Evolutionary conservation across 2,329 filamentous ascomycete species (phyloP), one percentile per base, ranked within the genome.

Genomic region (Talaromyces sp.): DNA sequence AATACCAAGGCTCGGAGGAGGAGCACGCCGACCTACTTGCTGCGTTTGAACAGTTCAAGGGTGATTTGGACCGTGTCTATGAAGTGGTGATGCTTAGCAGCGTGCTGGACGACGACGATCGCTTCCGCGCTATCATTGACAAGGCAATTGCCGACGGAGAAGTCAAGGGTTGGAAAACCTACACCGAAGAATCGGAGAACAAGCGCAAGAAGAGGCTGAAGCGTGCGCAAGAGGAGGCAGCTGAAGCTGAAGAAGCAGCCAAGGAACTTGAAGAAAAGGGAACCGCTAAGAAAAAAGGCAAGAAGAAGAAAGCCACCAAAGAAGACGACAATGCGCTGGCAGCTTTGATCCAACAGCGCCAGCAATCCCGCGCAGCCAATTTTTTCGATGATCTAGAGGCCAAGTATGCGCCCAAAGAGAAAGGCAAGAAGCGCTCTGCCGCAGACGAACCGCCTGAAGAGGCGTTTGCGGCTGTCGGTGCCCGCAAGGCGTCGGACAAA

Each of bases 1-100:
- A 88, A 65, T 99, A 97, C 80, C 92, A 93, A 77, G 85, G 85
- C 19, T 92, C 91, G 0, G 89, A 91, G 2, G 91, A 97, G 74
- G 94, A 99, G 79, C 85, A 83, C 66, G 81, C 83, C 54, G 92
- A 95, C 70, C 67, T 99, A 1, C 79, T 99, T 4, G 78, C 81
- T 12, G 89, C 90, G 1, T 99, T 93, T 75, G 85, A 86, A 66
- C 80, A 86, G 65, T 79, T 77, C 69, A 81, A 91, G 70, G 94
- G 94, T 35, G 81, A 89, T 63, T 86, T 97, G 85, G 85, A 89
- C 67, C 76, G 75, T 19, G 77, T 99, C 0, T 97, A 95, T 74
- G 85, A 92, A 70, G 79, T 80, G 0, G 88, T 99, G 46, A 96
- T 99, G 87, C 81, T 97, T 51, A 95, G 91, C 67, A 84, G 93